phyloP scores from a whole-genome alignment of 1,284 basidiomycete genomes.

The Ustilago bromivora region DNA sequence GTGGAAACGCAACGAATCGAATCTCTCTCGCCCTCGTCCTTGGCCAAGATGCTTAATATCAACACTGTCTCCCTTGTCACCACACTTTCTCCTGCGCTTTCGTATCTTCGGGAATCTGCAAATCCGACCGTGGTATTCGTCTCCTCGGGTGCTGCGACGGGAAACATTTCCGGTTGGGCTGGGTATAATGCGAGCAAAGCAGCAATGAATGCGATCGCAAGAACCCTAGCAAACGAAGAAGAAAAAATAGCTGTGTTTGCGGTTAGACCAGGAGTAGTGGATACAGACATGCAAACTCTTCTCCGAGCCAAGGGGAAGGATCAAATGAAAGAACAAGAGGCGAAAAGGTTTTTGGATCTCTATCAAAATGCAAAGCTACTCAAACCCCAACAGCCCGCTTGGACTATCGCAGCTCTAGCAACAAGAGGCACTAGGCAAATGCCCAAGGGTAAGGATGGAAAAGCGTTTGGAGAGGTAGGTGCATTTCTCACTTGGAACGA shows the following conservation, averaged over 20 bases:
- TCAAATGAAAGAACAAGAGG: slow-evolving; percentile 70
- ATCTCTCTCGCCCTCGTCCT: slow-evolving; percentile 73
- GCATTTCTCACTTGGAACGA: slow-evolving; percentile 77
- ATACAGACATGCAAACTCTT: slow-evolving; percentile 70
- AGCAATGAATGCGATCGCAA: slow-evolving; percentile 82
- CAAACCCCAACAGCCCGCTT: slow-evolving; percentile 73
- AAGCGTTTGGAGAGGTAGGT: slow-evolving; percentile 71
- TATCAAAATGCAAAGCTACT: slow-evolving; percentile 77
- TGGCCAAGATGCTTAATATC: slow-evolving; percentile 76
- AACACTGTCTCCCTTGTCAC: slow-evolving; percentile 85
- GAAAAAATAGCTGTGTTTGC: slow-evolving; percentile 79
- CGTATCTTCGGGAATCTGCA: slow-evolving; percentile 74
- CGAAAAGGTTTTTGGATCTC: slow-evolving; percentile 76
- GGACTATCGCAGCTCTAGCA: slow-evolving; percentile 76
- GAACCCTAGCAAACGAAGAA: slow-evolving; percentile 86
- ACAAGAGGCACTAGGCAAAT: slow-evolving; percentile 70
- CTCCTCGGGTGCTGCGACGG: slow-evolving; percentile 82
- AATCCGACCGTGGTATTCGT: slow-evolving; percentile 77
- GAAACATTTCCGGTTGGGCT: slow-evolving; percentile 78
- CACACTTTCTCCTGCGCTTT: slow-evolving; percentile 77
- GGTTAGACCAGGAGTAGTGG: slow-evolving; percentile 85
- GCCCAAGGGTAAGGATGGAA: slow-evolving; percentile 69
- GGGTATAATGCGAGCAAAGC: slow-evolving; percentile 79
- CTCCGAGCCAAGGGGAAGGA: not conserved
- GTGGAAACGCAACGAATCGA: slow-evolving; percentile 70